Percentiles rank a stretch among this genome's conserved stretches.
Conservation (phyloP, 2,329 filamentous ascomycete genomes). For the Fusarium sp. region DNA sequence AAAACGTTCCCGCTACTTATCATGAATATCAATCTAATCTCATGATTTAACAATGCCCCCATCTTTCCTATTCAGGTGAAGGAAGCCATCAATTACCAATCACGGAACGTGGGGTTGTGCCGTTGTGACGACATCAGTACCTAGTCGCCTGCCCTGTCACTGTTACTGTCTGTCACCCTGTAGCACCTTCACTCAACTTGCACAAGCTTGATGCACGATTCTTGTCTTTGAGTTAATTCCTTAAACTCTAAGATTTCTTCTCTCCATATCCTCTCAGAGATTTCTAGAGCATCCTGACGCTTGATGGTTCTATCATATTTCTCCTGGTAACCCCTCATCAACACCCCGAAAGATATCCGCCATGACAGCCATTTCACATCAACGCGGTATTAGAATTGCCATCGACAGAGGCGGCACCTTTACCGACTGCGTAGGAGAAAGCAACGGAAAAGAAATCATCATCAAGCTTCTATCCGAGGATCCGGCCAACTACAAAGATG, state of each 20-base stretch:
- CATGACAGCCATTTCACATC: slow-evolving; percentile 55
- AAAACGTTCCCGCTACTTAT: not conserved
- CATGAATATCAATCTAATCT: not conserved
- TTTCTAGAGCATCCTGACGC: not conserved
- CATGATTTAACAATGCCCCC: not conserved
- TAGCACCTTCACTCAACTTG: slow-evolving; percentile 23
- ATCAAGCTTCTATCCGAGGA: slow-evolving; percentile 93
- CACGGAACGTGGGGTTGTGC: slow-evolving; percentile 35
- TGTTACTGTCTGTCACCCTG: not conserved
- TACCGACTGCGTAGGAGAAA: slow-evolving; percentile 90
- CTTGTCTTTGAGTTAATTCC: not conserved
- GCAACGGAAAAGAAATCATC: slow-evolving; percentile 81
- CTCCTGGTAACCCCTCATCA: slow-evolving; percentile 24
- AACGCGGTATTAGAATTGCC: slow-evolving; percentile 78
- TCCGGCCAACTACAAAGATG: slow-evolving; percentile 90
- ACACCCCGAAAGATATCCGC: slow-evolving; percentile 16
- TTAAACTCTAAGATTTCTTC: not conserved
- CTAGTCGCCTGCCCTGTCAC: not conserved
- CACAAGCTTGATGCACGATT: slow-evolving; percentile 16
- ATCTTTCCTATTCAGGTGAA: slow-evolving; percentile 16
- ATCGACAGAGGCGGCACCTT: slow-evolving; percentile 90
- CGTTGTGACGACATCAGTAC: slow-evolving; percentile 35
- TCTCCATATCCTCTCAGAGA: not conserved
- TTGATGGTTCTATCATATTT: not conserved
- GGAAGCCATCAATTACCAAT: slow-evolving; percentile 38